A percentile compares a stretch with the other conserved stretches of the same genome.
Evolutionary conservation across 1,284 basidiomycete genomes (phyloP).

Genomic region (Chalciporus piperatoides): DNA sequence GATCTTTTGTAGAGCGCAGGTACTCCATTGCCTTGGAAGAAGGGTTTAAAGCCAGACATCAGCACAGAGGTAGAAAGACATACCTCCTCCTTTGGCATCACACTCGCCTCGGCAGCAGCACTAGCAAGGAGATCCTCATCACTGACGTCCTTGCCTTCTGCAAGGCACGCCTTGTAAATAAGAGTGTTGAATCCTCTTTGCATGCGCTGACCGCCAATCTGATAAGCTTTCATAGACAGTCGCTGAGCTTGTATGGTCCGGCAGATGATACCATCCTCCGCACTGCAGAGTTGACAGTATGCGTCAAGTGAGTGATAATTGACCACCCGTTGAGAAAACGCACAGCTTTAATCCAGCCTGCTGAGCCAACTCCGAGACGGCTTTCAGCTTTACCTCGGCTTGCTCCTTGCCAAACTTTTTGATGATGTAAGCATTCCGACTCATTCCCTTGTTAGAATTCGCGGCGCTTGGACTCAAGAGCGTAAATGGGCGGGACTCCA

Average conservation of each 20-base stretch:
- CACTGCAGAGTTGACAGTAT: constrained; percentile 31
- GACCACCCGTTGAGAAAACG: constrained; percentile 28
- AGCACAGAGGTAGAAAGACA: constrained; percentile 10
- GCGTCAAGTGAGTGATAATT: not conserved
- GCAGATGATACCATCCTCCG: constrained; percentile 57
- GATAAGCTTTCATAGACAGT: constrained; percentile 65
- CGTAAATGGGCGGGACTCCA: constrained; percentile 72
- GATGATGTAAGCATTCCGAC: constrained; percentile 30
- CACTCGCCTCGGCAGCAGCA: constrained; percentile 50
- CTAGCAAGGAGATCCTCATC: constrained; percentile 58
- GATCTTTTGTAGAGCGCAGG: constrained; percentile 60
- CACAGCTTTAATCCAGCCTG: constrained; percentile 65
- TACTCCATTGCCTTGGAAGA: constrained; percentile 49
- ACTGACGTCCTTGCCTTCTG: constrained; percentile 58
- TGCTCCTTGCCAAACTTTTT: constrained; percentile 59
- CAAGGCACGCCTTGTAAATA: constrained; percentile 65
- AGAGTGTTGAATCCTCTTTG: constrained; percentile 57
- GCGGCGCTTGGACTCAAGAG: constrained; percentile 49
- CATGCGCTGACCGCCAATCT: constrained; percentile 55
- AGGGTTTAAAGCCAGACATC: not conserved
- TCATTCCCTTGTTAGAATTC: constrained; percentile 38
- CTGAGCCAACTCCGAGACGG: constrained; percentile 49
- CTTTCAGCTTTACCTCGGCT: constrained; percentile 44
- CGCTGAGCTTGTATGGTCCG: constrained; percentile 71
- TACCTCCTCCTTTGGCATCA: constrained; percentile 63